phyloP scores from a whole-genome alignment of 495 filamentous ascomycete genomes.

The Lophiotrema nucula region DNA sequence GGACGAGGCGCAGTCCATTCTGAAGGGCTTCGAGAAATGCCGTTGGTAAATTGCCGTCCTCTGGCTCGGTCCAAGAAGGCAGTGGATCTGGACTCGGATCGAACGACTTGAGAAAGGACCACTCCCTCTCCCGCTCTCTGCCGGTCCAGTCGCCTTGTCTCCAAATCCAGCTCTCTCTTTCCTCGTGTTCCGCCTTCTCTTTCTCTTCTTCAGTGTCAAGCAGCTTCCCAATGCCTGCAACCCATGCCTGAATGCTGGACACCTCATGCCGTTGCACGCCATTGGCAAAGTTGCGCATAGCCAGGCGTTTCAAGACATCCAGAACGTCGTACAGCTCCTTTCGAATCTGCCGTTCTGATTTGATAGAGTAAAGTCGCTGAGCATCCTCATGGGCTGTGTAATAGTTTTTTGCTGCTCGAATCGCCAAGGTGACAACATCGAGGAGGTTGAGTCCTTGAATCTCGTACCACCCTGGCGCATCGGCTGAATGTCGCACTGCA shows the following conservation, averaged over 20 bases:
- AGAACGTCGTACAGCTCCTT: constrained; percentile 79
- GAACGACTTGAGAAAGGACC: constrained; percentile 65
- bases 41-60: constrained; percentile 63
- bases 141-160: constrained; percentile 77
- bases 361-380: constrained; percentile 78
- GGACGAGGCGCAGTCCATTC: constrained; percentile 77
- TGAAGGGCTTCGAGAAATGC: constrained; percentile 70
- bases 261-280: constrained; percentile 76
- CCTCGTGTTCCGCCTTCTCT: constrained; percentile 69
- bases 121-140: constrained; percentile 72
- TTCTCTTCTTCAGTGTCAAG: constrained; percentile 69
- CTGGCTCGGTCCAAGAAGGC: constrained; percentile 65
- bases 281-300: constrained; percentile 78
- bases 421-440: constrained; percentile 88
- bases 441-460: constrained; percentile 88
- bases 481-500: constrained; percentile 41
- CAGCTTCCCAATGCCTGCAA: constrained; percentile 70
- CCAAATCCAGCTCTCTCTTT: constrained; percentile 78
- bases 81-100: constrained; percentile 60
- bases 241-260: constrained; percentile 71
- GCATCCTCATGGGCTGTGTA: constrained; percentile 85
- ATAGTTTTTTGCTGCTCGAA: constrained; percentile 91
- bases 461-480: constrained; percentile 69
- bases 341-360: constrained; percentile 76
- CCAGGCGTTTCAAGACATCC: constrained; percentile 88